Conservation (phyloP, 495 filamentous ascomycete genomes). For the Penicillium egyptiacum region DNA sequence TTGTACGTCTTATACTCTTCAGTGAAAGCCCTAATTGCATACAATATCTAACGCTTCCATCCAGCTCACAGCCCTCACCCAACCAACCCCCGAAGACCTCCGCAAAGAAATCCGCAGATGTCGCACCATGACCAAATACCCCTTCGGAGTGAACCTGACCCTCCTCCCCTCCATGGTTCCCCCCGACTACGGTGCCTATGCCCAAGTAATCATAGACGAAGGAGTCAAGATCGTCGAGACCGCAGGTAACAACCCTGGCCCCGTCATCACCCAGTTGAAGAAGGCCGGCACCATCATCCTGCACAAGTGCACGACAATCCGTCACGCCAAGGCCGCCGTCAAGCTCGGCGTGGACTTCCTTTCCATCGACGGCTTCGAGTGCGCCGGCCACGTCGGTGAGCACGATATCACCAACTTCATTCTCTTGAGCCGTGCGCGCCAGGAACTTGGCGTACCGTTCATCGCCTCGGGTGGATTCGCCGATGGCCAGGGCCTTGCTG, state of each 20-base stretch:
- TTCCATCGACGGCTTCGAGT: slow-evolving; percentile 96
- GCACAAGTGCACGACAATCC: slow-evolving; percentile 97
- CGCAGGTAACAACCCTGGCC: slow-evolving; percentile 90
- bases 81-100: slow-evolving; percentile 88
- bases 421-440: slow-evolving; percentile 79
- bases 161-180: slow-evolving; percentile 87
- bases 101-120: slow-evolving; percentile 90
- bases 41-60: slow-evolving; percentile 12
- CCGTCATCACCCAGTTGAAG: slow-evolving; percentile 88
- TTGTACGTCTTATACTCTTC: slow-evolving; percentile 46
- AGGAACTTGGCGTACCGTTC: slow-evolving; percentile 83
- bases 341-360: slow-evolving; percentile 97
- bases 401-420: slow-evolving; percentile 98
- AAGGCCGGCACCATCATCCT: slow-evolving; percentile 73
- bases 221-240: slow-evolving; percentile 95
- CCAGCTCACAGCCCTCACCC: slow-evolving; percentile 85
- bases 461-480: slow-evolving; percentile 96
- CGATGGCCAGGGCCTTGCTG: slow-evolving; percentile 90
- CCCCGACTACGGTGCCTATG: slow-evolving; percentile 90
- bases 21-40: neutral
- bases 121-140: slow-evolving; percentile 78
- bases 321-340: slow-evolving; percentile 87
- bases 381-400: slow-evolving; percentile 95
- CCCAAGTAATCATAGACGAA: slow-evolving; percentile 88
- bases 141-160: slow-evolving; percentile 96